phyloP scores from a whole-genome alignment of 176 grass and related monocot genomes.

The Typha latifolia region DNA sequence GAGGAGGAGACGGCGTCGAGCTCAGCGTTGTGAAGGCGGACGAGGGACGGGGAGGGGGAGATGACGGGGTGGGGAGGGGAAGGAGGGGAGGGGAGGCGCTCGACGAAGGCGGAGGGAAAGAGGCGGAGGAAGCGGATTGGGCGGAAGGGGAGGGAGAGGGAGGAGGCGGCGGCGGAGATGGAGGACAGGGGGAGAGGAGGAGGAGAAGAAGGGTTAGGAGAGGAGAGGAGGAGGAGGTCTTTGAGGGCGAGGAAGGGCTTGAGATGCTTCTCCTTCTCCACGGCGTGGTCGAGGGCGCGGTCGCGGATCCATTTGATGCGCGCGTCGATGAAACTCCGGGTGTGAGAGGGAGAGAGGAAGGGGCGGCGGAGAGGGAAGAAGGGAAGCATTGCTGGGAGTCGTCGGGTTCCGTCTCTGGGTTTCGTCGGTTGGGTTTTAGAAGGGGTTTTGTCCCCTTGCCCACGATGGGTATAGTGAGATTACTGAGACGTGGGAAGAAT shows the following conservation, averaged over 20 bases:
- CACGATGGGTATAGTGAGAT: no score
- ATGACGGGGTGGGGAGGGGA: background rate
- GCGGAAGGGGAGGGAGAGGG: conserved; percentile 61
- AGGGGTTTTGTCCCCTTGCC: background rate
- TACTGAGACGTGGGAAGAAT: no score
- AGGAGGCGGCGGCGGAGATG: background rate
- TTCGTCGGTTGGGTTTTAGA: conserved; percentile 8
- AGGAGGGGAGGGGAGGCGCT: conserved; percentile 30
- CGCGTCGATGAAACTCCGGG: conserved; percentile 37
- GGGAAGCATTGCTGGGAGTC: conserved; percentile 9
- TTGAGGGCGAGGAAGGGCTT: conserved; percentile 69
- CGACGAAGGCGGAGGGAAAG: conserved; percentile 55
- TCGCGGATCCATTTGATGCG: conserved; percentile 57
- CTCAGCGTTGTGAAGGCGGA: background rate
- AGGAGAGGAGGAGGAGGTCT: conserved; percentile 55
- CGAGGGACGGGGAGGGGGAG: background rate
- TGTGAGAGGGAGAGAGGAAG: conserved; percentile 21
- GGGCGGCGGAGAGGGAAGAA: conserved; percentile 4
- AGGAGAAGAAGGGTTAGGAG: conserved; percentile 40
- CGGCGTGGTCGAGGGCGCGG: conserved; percentile 75
- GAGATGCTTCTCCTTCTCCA: conserved; percentile 80
- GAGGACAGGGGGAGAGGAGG: conserved; percentile 29
- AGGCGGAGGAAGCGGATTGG: conserved; percentile 66
- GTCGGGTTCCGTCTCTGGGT: background rate
- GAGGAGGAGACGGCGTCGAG: background rate